Conservation (phyloP, 805 yeast genomes). For the Wickerhamiella galacta region DNA sequence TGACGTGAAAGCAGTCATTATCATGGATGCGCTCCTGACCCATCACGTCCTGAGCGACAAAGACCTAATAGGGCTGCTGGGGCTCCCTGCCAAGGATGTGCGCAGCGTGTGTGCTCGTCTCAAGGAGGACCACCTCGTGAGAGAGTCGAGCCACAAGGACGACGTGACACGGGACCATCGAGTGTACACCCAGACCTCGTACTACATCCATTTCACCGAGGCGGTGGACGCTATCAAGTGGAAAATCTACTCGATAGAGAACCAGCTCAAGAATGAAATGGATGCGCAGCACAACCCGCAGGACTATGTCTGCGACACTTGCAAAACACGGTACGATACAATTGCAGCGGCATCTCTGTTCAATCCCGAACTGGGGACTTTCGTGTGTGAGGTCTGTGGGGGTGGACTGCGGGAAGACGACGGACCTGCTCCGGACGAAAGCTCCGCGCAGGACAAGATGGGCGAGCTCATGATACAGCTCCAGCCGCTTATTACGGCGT, state of each 20-base stretch:
- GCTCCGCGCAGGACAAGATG: conserved; percentile 63
- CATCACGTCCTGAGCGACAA: conserved; percentile 89
- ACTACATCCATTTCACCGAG: conserved; percentile 75
- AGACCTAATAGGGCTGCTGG: conserved; percentile 64
- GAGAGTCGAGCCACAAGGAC: conserved; percentile 25
- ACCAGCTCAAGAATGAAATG: conserved; percentile 61
- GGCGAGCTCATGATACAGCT: conserved; percentile 77
- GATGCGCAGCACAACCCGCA: conserved; percentile 78
- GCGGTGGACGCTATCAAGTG: conserved; percentile 93
- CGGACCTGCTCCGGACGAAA: conserved; percentile 60
- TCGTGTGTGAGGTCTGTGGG: conserved; percentile 73
- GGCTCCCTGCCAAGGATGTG: conserved; percentile 73
- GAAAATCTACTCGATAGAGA: conserved; percentile 82
- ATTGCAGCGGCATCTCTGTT: conserved; percentile 73
- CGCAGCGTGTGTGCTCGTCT: conserved; percentile 66
- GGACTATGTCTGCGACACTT: conserved; percentile 80
- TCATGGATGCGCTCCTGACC: conserved; percentile 70
- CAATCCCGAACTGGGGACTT: conserved; percentile 65
- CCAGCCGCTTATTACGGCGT: conserved; percentile 67
- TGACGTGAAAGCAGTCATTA: conserved; percentile 62
- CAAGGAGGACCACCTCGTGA: conserved; percentile 65
- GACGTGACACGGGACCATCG: conserved; percentile 45
- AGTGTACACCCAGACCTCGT: conserved; percentile 60
- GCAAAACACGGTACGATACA: conserved; percentile 66
- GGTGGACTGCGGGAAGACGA: conserved; percentile 73